Base-by-base conservation (phyloP, 345 rosid species). In the Salix dunnii region DNA sequence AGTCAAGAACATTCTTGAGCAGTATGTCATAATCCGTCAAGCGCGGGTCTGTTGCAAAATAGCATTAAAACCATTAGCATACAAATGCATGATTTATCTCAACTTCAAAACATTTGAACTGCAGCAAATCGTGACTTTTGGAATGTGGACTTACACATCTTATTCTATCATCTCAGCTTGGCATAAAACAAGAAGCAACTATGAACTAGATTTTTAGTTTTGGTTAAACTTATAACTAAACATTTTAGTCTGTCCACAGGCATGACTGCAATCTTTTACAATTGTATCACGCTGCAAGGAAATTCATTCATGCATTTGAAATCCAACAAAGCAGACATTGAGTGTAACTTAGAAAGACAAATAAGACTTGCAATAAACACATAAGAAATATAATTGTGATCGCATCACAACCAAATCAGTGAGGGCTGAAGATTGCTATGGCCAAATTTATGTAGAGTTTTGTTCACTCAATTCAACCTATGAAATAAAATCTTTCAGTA, bases 21-120 rank as follows among this genome's bases (percentile, higher is more conserved):
- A 96, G 85, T 42, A 94, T 91, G 66, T 89, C 99, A 70, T 94
- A 94, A 82, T 96, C 99, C 8, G 99, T 96, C 85, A 96, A 79
- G 67, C 98, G 94, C 6, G 99, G 98, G 89, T 94, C 99, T 96
- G 93, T 35, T 81, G 40, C 73, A 69, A 63, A 81, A 68, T 17
- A 63, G 18, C 11, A 72, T 78, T 25, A 51, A 64, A 75, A 72
- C 69, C 40, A 79, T 60, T 53, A 36, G 49, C 67, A 78, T 42
- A 66, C 33, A 71, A 76, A 67, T 6, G 51, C 48, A 36, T 61
- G 71, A 48, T 70, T 67, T 14, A 27, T 64, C 74, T 80, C 71
- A 70, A 30, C 23, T 49, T 55, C 49, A 67, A 68, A 78, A 43
- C 9, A 65, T 58, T 62, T 8, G 36, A 13, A n/a, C 40, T 42